Evolutionary conservation across 2,329 filamentous ascomycete genomes (phyloP).

Genomic region (Pseudocercospora cruenta): DNA sequence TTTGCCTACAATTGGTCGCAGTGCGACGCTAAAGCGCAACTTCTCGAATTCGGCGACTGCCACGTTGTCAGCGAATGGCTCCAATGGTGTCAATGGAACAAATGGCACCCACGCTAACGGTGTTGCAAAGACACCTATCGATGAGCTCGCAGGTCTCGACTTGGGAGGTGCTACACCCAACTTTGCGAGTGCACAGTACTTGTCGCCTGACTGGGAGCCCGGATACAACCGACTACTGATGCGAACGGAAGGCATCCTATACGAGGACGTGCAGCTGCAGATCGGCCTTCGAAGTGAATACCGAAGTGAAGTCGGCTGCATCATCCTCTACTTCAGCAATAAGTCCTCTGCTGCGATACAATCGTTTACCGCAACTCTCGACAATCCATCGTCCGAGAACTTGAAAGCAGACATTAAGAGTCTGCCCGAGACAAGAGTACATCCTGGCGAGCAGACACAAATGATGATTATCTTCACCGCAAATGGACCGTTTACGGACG

Average conservation of each 20-base stretch:
- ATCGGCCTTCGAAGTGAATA: constrained; percentile 92
- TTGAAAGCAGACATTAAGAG: constrained; percentile 86
- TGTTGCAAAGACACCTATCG: constrained; percentile 38
- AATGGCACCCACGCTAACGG: constrained; percentile 33
- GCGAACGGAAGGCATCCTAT: constrained; percentile 81
- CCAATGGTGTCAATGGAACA: constrained; percentile 36
- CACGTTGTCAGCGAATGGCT: constrained; percentile 42
- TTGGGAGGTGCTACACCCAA: constrained; percentile 74
- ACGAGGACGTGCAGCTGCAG: constrained; percentile 93
- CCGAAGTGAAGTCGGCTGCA: constrained; percentile 88
- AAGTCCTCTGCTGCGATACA: constrained; percentile 83
- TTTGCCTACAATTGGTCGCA: constrained; percentile 66
- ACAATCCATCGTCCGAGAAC: constrained; percentile 69
- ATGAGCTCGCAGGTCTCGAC: constrained; percentile 81
- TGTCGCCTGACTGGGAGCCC: constrained; percentile 92
- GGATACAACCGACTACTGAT: constrained; percentile 85
- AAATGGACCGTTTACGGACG: constrained; percentile 76
- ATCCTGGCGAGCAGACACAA: constrained; percentile 76
- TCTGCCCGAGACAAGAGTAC: constrained; percentile 80
- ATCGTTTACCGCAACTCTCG: constrained; percentile 92
- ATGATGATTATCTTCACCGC: constrained; percentile 95
- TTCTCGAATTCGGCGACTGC: constrained; percentile 63
- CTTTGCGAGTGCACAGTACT: constrained; percentile 85
- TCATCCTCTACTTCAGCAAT: constrained; percentile 96
- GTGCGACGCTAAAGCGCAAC: constrained; percentile 79